These are phyloP conservation scores for Epichloe gansuensis DNA, from an alignment of 2,329 filamentous ascomycete species.

Conservation along the genomic window DNA sequence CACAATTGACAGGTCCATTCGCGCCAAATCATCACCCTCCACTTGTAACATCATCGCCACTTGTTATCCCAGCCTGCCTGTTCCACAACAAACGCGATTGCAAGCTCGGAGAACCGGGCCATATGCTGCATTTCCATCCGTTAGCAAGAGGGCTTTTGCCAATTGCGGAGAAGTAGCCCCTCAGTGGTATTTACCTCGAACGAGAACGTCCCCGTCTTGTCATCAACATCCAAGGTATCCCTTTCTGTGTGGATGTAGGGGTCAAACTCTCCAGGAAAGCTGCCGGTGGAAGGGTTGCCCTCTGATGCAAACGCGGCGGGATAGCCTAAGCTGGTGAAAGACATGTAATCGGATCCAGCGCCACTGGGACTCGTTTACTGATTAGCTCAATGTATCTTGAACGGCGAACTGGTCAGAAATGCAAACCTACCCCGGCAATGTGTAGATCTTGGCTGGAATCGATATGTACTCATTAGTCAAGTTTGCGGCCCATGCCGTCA, in stretches of 20 bases:
- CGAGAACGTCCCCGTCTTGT: conserved; percentile 25
- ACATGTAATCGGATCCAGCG: conserved; percentile 30
- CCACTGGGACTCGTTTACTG: conserved; percentile 8
- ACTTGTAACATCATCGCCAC: conserved; percentile 19
- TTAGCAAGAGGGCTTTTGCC: conserved; percentile 1
- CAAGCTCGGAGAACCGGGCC: conserved; percentile 27
- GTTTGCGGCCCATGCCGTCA: conserved; percentile 23
- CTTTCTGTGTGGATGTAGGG: conserved; percentile 24
- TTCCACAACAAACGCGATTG: conserved; percentile 26
- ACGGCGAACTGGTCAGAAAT: not conserved
- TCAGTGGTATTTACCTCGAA: conserved; percentile 17
- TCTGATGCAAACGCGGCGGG: conserved; percentile 26
- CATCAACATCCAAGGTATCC: conserved; percentile 26
- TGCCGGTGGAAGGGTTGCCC: conserved; percentile 21
- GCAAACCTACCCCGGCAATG: conserved; percentile 15
- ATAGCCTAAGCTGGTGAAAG: conserved; percentile 25
- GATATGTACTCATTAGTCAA: conserved; percentile 24
- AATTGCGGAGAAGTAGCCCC: not conserved
- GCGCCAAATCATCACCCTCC: not conserved
- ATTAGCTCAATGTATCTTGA: not conserved
- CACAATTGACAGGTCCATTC: too few relatives aligned
- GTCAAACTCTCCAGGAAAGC: conserved; percentile 22
- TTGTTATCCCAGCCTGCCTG: conserved; percentile 27
- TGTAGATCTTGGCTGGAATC: conserved; percentile 22
- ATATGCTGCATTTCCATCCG: conserved; percentile 17